Percentiles rank a stretch among this genome's conserved stretches.
These are phyloP conservation scores for Thamnidium elegans DNA, from an alignment of 192 early-diverging fungal genomes.

Conservation along the genomic window DNA sequence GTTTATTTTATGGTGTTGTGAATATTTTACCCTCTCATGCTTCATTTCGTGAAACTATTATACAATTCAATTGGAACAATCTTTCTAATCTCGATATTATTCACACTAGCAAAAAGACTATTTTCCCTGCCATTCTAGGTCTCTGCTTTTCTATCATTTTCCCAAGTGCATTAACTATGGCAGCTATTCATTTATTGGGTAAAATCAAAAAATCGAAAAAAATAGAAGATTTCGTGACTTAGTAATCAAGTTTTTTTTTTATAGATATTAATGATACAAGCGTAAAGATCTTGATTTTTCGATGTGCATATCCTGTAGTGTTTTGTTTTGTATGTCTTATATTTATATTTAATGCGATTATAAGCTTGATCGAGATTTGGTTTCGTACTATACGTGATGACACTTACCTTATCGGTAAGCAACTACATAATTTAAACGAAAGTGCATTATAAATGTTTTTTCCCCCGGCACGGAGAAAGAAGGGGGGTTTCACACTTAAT, in stretches of 20 bases:
- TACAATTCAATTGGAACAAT: conserved; percentile 6
- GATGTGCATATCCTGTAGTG: conserved; percentile 19
- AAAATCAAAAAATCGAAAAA: not conserved
- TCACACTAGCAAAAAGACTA: not conserved
- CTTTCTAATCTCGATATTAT: not conserved
- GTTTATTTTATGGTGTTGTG: conserved; percentile 19
- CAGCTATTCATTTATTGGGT: conserved; percentile 11
- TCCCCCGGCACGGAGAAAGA: too few species aligned
- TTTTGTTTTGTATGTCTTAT: conserved; percentile 8
- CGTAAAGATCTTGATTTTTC: conserved; percentile 21
- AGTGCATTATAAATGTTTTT: too few species aligned
- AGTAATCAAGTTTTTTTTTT: not conserved
- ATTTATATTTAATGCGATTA: not conserved
- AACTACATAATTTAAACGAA: conserved; percentile 71
- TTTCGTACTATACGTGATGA: conserved; percentile 74
- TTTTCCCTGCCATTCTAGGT: conserved; percentile 2
- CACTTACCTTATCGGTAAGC: conserved; percentile 77
- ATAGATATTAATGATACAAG: conserved; percentile 20
- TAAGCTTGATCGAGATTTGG: conserved; percentile 48
- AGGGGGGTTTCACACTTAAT: too few species aligned
- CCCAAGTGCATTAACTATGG: conserved; percentile 16
- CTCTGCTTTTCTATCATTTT: not conserved
- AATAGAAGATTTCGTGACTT: too few species aligned
- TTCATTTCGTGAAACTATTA: not conserved
- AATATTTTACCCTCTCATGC: conserved; percentile 15